phyloP scores from a whole-genome alignment of 2,329 filamentous ascomycete genomes.

The Cytospora paraplurivora region DNA sequence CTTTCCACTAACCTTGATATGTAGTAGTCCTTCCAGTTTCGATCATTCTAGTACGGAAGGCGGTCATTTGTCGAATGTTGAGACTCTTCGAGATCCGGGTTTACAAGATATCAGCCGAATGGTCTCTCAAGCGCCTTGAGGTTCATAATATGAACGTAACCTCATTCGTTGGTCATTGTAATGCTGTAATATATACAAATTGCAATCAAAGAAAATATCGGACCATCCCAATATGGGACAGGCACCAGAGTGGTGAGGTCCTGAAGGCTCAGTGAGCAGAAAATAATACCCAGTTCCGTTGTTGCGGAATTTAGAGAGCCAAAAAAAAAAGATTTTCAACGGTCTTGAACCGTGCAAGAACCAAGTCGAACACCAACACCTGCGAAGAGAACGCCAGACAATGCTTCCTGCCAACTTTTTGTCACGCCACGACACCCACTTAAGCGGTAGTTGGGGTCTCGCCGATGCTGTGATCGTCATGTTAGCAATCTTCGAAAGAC shows the following conservation, averaged over 20 bases:
- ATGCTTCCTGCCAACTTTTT: background rate
- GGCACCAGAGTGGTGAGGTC: background rate
- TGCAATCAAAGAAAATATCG: background rate
- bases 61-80: no score
- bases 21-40: no score
- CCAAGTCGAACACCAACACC: conserved; percentile 1
- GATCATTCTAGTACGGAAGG: no score
- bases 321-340: background rate
- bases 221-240: background rate
- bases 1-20: no score
- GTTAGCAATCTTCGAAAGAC: background rate
- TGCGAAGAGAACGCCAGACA: conserved; percentile 2
- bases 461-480: conserved; percentile 18
- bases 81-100: no score
- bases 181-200: background rate
- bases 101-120: no score
- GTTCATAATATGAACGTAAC: background rate
- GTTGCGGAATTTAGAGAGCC: conserved; percentile 10
- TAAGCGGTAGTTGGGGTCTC: conserved; percentile 23
- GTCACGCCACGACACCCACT: background rate
- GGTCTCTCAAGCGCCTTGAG: background rate
- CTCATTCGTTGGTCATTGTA: background rate
- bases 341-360: conserved; percentile 15
- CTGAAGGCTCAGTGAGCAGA: background rate
- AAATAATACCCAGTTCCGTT: background rate